phyloP scores from a whole-genome alignment of 108 stramenopile genomes.

The Cylindrotheca closterium region DNA sequence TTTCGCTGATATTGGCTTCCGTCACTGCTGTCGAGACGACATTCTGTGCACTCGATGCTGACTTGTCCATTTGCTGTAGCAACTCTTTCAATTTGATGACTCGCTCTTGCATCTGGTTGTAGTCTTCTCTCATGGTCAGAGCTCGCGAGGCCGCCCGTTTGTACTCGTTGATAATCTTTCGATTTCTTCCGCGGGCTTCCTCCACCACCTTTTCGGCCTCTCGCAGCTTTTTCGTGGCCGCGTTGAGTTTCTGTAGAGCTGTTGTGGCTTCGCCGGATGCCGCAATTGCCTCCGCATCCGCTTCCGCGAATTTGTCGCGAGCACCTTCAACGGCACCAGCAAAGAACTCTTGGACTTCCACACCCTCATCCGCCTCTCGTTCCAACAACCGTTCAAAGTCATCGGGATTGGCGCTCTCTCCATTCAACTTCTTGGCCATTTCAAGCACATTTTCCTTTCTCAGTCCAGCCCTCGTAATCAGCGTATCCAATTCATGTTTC shows the following conservation, averaged over 20 bases:
- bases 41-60: conserved; percentile 61
- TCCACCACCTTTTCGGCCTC: conserved; percentile 57
- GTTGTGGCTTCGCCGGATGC: conserved; percentile 51
- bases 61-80: conserved; percentile 46
- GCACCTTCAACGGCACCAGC: conserved; percentile 57
- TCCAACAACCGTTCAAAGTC: conserved; percentile 7
- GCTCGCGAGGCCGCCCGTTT: conserved; percentile 61
- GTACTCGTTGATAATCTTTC: conserved; percentile 44
- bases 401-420: conserved; percentile 17
- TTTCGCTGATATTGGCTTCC: conserved; percentile 82
- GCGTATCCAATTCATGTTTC: conserved; percentile 38
- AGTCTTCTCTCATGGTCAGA: conserved; percentile 64
- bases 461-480: conserved; percentile 31
- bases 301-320: conserved; percentile 36
- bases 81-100: conserved; percentile 54
- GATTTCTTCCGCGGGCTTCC: conserved; percentile 34
- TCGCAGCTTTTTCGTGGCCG: conserved; percentile 45
- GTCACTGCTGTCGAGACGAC: conserved; percentile 77
- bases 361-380: conserved; percentile 40
- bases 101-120: conserved; percentile 46
- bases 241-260: conserved; percentile 43
- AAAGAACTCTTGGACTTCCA: conserved; percentile 67
- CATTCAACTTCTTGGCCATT: conserved; percentile 15
- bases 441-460: conserved; percentile 19
- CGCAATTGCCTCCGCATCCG: conserved; percentile 51